These are phyloP conservation scores for Leptodermis oblonga DNA, from an alignment of 257 asterid species.

Conservation along the genomic window DNA sequence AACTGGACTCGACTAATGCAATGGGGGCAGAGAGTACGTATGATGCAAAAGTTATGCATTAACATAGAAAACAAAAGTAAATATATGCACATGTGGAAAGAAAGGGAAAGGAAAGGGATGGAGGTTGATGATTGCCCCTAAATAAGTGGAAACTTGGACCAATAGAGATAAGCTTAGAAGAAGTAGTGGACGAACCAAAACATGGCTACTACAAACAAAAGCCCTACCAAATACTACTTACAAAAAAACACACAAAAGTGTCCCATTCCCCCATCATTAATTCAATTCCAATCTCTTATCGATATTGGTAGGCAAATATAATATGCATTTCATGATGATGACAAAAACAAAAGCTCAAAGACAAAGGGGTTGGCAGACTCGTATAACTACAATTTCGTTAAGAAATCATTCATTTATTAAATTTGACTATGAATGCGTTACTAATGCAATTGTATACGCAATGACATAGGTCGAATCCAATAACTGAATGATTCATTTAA, in stretches of 20 bases:
- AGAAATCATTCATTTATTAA: too few relatives aligned
- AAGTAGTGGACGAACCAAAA: constrained; percentile 4
- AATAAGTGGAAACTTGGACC: constrained; percentile 3
- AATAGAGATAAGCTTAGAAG: background rate
- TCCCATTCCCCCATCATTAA: constrained; percentile 4
- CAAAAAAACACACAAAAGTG: background rate
- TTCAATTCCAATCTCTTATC: background rate
- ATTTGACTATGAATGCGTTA: too few relatives aligned
- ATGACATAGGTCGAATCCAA: too few relatives aligned
- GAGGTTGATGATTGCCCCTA: background rate
- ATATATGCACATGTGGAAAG: background rate
- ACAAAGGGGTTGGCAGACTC: constrained; percentile 8
- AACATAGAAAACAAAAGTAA: background rate
- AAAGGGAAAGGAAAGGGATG: too few relatives aligned
- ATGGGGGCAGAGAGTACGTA: too few relatives aligned
- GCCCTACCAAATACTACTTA: constrained; percentile 2
- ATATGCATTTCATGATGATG: background rate
- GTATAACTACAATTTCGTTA: too few relatives aligned
- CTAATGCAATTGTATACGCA: too few relatives aligned
- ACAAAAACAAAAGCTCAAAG: constrained; percentile 1
- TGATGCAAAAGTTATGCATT: too few relatives aligned
- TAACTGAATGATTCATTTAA: too few relatives aligned
- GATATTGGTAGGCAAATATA: constrained; percentile 9
- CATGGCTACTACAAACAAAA: background rate
- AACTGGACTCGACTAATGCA: too few relatives aligned